phyloP scores from a whole-genome alignment of 2,329 filamentous ascomycete genomes.

The Fusarium sulawesiense region DNA sequence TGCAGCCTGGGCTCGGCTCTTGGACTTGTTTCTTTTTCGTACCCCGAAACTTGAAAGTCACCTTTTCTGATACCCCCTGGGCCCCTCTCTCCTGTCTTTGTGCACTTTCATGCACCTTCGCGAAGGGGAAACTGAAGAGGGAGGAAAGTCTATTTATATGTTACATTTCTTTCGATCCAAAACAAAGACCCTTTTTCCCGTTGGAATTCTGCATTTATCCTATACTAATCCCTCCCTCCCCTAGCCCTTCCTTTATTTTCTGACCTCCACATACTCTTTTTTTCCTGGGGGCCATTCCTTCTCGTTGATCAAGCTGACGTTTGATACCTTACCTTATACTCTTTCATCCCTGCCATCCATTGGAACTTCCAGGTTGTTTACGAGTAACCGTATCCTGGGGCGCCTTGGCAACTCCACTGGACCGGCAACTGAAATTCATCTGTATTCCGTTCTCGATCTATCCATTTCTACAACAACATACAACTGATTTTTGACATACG shows the following conservation, averaged over 20 bases:
- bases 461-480: constrained; percentile 23
- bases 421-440: constrained; percentile 7
- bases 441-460: constrained; percentile 18
- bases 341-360: constrained; percentile 18
- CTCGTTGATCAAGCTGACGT: constrained; percentile 18
- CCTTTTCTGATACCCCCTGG: neutral
- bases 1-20: neutral
- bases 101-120: constrained; percentile 21
- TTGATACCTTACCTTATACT: neutral
- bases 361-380: constrained; percentile 21
- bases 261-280: neutral
- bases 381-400: constrained; percentile 4
- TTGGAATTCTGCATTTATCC: constrained; percentile 2
- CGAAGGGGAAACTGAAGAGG: constrained; percentile 3
- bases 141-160: constrained; percentile 20
- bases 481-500: neutral
- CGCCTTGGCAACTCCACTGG: constrained; percentile 23
- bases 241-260: neutral
- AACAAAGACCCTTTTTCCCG: constrained; percentile 4
- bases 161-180: neutral
- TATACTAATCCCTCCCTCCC: neutral
- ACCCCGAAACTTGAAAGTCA: neutral
- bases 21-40: neutral
- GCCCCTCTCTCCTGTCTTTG: constrained; percentile 24
- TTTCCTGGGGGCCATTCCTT: constrained; percentile 21